Conservation (phyloP, 2,329 filamentous ascomycete genomes). For the Trichoderma lentiforme region DNA sequence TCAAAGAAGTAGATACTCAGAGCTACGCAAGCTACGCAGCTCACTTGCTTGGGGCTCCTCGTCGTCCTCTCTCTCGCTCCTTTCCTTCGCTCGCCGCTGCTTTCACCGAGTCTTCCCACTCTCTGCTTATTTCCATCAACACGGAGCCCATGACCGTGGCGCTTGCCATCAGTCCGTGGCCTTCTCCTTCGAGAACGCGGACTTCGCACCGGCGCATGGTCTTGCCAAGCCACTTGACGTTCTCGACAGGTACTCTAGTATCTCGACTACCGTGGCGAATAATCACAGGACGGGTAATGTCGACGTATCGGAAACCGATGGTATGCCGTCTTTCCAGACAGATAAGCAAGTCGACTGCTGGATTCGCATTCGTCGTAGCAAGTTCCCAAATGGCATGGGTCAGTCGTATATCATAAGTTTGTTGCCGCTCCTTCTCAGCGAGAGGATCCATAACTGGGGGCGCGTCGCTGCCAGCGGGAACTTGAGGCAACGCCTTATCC, state of each 20-base stretch:
- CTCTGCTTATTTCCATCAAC: constrained; percentile 88
- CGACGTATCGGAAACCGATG: constrained; percentile 95
- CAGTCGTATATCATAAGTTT: constrained; percentile 76
- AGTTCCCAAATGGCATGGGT: constrained; percentile 94
- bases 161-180: constrained; percentile 93
- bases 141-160: constrained; percentile 89
- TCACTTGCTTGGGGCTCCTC: constrained; percentile 25
- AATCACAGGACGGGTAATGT: constrained; percentile 85
- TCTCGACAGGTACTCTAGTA: constrained; percentile 88
- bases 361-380: constrained; percentile 87
- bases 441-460: constrained; percentile 56
- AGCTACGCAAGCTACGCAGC: too few species aligned
- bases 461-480: constrained; percentile 26
- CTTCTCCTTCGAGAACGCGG: constrained; percentile 82
- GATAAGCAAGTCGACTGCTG: constrained; percentile 86
- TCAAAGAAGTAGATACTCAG: too few species aligned
- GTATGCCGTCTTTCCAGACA: constrained; percentile 87
- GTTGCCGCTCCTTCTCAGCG: constrained; percentile 68
- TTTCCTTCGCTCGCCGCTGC: constrained; percentile 47
- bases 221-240: constrained; percentile 90
- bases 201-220: constrained; percentile 94
- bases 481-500: constrained; percentile 42
- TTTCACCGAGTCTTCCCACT: constrained; percentile 86
- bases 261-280: constrained; percentile 94
- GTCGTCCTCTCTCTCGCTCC: constrained; percentile 33